phyloP scores from a whole-genome alignment of 345 rosid genomes.

The Acer saccharum region DNA sequence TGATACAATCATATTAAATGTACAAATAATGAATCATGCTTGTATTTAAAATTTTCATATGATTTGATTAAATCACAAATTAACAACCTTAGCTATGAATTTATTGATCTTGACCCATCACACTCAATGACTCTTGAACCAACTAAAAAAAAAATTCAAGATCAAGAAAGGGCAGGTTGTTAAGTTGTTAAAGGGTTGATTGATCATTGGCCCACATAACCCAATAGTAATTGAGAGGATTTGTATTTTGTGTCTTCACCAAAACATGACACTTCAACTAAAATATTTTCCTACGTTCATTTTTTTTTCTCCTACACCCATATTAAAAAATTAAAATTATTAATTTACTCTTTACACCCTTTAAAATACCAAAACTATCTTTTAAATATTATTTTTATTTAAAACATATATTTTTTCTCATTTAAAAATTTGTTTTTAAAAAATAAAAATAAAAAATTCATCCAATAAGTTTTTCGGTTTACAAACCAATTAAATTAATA shows the following conservation, averaged over 20 bases:
- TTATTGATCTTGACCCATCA: neutral
- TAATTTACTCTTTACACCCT: no score
- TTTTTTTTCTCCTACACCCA: no score
- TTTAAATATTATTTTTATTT: no score
- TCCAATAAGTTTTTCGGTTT: no score
- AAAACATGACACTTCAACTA: neutral
- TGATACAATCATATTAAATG: neutral
- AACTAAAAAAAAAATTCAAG: neutral
- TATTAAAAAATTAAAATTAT: no score
- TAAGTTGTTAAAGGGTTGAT: slow-evolving; percentile 2
- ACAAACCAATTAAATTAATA: no score
- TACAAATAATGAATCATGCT: no score
- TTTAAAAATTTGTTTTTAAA: no score
- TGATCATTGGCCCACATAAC: slow-evolving; percentile 7
- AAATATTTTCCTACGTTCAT: no score
- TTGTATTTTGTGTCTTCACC: neutral
- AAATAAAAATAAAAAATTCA: no score
- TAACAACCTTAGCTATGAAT: neutral
- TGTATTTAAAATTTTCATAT: neutral
- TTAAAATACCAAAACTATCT: no score
- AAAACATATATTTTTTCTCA: no score
- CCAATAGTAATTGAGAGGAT: neutral
- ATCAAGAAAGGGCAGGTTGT: neutral
- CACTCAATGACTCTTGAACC: neutral
- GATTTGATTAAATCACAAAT: neutral